These are phyloP conservation scores for Microascus cirrosus DNA, from an alignment of 2,329 filamentous ascomycete species.

Conservation along the genomic window DNA sequence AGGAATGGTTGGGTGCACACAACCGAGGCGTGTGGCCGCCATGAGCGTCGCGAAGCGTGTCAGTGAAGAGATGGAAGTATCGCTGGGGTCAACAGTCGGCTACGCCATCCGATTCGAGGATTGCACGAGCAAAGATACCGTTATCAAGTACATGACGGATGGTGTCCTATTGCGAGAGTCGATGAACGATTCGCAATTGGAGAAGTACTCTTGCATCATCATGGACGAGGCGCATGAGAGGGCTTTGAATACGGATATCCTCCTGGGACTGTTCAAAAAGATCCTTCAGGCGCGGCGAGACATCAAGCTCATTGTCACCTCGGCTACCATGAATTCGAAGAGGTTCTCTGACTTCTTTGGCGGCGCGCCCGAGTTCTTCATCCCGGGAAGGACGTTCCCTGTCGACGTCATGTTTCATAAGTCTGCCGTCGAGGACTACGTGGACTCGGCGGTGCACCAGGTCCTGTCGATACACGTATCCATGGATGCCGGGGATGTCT, in stretches of 20 bases:
- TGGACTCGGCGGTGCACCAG: conserved; percentile 93
- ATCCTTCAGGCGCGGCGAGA: conserved; percentile 82
- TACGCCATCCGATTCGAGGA: conserved; percentile 99
- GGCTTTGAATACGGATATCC: conserved; percentile 89
- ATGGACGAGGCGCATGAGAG: conserved; percentile 99
- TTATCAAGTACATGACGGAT: conserved; percentile 99
- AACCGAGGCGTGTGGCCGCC: conserved; percentile 88
- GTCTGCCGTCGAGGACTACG: conserved; percentile 93
- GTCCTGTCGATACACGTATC: conserved; percentile 93
- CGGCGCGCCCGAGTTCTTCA: conserved; percentile 90
- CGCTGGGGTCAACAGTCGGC: conserved; percentile 75
- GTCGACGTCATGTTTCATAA: conserved; percentile 94
- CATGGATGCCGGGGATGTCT: conserved; percentile 82
- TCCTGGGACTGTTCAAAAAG: conserved; percentile 98
- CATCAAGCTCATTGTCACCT: conserved; percentile 93
- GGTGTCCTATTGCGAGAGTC: conserved; percentile 90
- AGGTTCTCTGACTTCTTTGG: conserved; percentile 94
- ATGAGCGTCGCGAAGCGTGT: conserved; percentile 99
- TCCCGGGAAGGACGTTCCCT: conserved; percentile 90
- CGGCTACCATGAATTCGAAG: conserved; percentile 96
- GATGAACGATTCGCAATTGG: conserved; percentile 81
- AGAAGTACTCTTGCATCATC: conserved; percentile 95
- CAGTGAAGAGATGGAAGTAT: conserved; percentile 95
- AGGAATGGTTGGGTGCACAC: conserved; percentile 93
- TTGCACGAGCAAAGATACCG: conserved; percentile 88